Evolutionary conservation across 148 eudicot species (phyloP), one percentile per base, ranked within the genome.

Genomic region (Amaranthus palmeri): DNA sequence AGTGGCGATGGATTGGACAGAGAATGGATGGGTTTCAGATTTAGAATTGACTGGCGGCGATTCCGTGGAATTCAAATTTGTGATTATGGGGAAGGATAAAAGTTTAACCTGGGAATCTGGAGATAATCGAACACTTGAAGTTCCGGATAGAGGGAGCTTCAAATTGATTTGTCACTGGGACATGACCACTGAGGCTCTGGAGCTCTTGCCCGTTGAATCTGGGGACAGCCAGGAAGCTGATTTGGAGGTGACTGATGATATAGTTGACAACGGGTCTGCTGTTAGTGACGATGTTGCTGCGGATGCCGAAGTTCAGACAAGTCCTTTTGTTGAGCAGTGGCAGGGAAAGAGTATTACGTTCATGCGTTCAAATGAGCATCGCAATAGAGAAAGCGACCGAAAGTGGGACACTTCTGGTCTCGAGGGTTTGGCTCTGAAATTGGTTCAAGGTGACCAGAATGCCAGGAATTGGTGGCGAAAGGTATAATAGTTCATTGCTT

Each of bases 381-480:
- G 69, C 5, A 72, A 77, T 77, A 83, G 82, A 67, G 92, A 91
- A 83, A 63, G 71, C 65, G 81, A 77, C 50, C 77, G 84, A 66
- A 83, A 71, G 50, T 86, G 90, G 92, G 86, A 91, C 44, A 85
- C 96, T 71, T 91, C 93, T 65, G 93, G 90, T 65, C 96, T 95
- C 75, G 85, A 86, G 81, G 96, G 97, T 70, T 61, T 85, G 72
- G 79, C 92, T 76, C 70, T 95, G 54, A 88, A 91, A 85, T 78
- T 95, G 75, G 96, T 95, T 42, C 85, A 91, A 85, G 86, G 87
- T 65, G 99, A 95, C 72, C 83, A 81, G 55, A 81, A 62, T 84
- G 97, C 89, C 49, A 83, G 93, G 72, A 95, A 91, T 76, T 95
- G 99, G 99, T 84, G 99, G 99, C 83, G 82, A 18, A 95, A 95